These are phyloP conservation scores for Lepiota venenata DNA, from an alignment of 768 basidiomycete genomes.

Conservation along the genomic window DNA sequence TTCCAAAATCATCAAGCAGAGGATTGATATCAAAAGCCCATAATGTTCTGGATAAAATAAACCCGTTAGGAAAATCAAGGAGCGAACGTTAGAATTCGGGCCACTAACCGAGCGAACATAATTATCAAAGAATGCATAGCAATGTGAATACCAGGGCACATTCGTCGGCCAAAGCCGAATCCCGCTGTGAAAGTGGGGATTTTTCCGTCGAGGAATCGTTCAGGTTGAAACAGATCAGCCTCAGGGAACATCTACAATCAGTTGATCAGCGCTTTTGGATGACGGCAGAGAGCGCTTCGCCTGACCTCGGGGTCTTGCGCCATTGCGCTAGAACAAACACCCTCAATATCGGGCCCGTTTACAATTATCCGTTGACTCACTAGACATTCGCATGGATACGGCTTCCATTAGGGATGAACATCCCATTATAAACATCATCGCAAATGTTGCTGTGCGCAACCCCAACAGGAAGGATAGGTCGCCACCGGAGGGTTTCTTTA, in stretches of 20 bases:
- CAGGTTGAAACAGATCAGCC: slow-evolving; percentile 20
- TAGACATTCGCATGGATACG: slow-evolving; percentile 22
- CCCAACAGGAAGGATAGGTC: slow-evolving; percentile 23
- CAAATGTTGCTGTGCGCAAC: slow-evolving; percentile 30
- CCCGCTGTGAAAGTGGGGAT: slow-evolving; percentile 17
- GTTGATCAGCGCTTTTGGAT: background rate
- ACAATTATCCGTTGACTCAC: slow-evolving; percentile 13
- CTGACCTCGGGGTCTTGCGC: slow-evolving; percentile 21
- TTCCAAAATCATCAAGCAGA: slow-evolving; percentile 11
- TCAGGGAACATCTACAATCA: slow-evolving; percentile 19
- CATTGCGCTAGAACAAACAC: slow-evolving; percentile 17
- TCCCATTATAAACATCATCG: slow-evolving; percentile 34
- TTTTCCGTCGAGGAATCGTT: slow-evolving; percentile 19
- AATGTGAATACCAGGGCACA: slow-evolving; percentile 26
- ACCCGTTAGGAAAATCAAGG: background rate
- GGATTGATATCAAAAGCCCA: slow-evolving; percentile 23
- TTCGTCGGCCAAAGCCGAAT: slow-evolving; percentile 26
- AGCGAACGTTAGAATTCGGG: background rate
- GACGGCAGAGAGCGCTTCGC: background rate
- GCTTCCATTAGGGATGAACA: slow-evolving; percentile 35
- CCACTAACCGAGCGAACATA: slow-evolving; percentile 19
- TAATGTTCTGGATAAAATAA: slow-evolving; percentile 14
- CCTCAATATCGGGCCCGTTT: background rate
- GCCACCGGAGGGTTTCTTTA: slow-evolving; percentile 21
- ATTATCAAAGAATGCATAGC: slow-evolving; percentile 24